These are phyloP conservation scores for Pisolithus microcarpus DNA, from an alignment of 768 basidiomycete genomes.

Conservation along the genomic window DNA sequence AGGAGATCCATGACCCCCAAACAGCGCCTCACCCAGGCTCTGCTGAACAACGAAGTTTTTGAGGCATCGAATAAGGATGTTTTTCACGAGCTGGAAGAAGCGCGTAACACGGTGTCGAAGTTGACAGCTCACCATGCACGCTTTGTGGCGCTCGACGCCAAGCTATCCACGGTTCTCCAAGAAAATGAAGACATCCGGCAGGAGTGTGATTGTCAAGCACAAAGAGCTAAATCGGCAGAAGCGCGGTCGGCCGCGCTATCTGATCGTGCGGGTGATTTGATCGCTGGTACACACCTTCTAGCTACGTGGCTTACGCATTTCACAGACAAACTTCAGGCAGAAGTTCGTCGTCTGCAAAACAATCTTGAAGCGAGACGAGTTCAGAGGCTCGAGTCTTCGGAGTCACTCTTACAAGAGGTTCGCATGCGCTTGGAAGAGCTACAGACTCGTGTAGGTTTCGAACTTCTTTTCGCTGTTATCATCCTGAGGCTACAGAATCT, in stretches of 20 bases:
- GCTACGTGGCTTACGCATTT: neutral
- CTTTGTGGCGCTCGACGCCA: constrained; percentile 63
- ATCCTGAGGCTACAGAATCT: constrained; percentile 12
- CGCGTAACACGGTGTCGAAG: constrained; percentile 57
- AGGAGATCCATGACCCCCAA: constrained; percentile 6
- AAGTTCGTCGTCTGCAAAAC: constrained; percentile 58
- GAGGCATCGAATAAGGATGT: constrained; percentile 74
- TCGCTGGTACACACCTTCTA: neutral
- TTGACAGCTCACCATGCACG: constrained; percentile 64
- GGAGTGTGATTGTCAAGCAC: constrained; percentile 66
- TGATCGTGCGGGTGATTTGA: constrained; percentile 53
- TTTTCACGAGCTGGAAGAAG: constrained; percentile 68
- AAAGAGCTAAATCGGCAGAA: constrained; percentile 64
- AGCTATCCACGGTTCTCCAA: constrained; percentile 54
- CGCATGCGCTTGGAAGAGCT: constrained; percentile 55
- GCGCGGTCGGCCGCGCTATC: constrained; percentile 54
- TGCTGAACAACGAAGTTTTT: constrained; percentile 74
- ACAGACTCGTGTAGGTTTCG: constrained; percentile 44
- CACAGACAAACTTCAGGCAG: constrained; percentile 61
- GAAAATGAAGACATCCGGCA: constrained; percentile 82
- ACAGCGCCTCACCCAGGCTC: constrained; percentile 70
- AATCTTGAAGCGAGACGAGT: constrained; percentile 54
- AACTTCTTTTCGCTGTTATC: neutral
- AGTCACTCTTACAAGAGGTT: constrained; percentile 60
- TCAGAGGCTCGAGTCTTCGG: constrained; percentile 58